Evolutionary conservation across 2,329 filamentous ascomycete genomes (phyloP), one percentile per base, ranked within the genome.

Genomic region (Sporothrix humicola): DNA sequence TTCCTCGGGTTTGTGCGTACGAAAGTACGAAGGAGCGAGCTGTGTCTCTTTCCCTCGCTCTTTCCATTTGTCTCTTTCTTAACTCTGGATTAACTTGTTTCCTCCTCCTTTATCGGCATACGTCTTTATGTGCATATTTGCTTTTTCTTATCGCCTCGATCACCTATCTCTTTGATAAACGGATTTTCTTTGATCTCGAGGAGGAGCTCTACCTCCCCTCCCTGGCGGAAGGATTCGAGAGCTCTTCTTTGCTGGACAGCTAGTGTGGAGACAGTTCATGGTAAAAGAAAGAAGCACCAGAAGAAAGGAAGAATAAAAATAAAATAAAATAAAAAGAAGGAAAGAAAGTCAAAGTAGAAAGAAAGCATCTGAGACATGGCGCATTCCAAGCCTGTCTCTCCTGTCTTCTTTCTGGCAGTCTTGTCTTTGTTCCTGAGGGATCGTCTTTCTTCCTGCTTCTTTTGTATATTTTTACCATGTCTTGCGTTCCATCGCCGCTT

Each of bases 381-480:
- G 17, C 48, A 69, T 69, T 69, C 66, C 48, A 31, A 15, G 31
- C 31, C 31, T 6, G 31, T 37, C 31, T 31, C 31, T 37, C 31
- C 31, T 37, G 3, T 37, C 31, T 37, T 37, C 31, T 37, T 37
- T 37, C 31, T 37, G 31, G 31, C 31, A 2, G 2, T 7, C 31
- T 37, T 54, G 66, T 56, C 66, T 69, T 69, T 69, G 66, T 69
- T 69, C 66, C 66, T 69, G 48, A 31, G 12, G 3, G 23, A 31
- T 68, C 23, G 61, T 66, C 42, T 48, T 63, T 44, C 2, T 63
- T 44, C 20, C 26, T 26, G 5, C n/a, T 15, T 15, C 10, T 52
- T 68, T 52, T 20, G 23, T 52, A 31, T 52, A 20, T 31, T 31
- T 48, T 46, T 20, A 17, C 20, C n/a, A 9, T 17, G 44, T 50